Conservation (phyloP, 192 early-diverging fungal species). For the Spizellomyces sp. region DNA sequence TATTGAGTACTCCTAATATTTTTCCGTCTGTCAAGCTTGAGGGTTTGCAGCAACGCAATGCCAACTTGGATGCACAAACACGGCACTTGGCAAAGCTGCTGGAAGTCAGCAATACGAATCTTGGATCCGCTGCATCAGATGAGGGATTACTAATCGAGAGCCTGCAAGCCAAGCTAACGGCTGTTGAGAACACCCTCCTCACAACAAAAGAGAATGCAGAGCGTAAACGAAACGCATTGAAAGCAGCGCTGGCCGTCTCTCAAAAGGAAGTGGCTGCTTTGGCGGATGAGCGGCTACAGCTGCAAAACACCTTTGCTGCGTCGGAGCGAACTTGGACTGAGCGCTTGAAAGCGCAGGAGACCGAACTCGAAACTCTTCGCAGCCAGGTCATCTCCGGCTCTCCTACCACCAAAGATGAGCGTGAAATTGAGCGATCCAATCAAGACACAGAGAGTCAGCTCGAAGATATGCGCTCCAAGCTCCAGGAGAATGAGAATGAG, state of each 20-base stretch:
- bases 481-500: background rate
- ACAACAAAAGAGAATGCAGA: conserved; percentile 23
- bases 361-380: background rate
- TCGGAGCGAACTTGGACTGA: background rate
- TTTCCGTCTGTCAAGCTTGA: background rate
- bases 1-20: too few species aligned
- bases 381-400: background rate
- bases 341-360: background rate
- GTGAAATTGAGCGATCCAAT: too few species aligned
- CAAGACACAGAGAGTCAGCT: background rate
- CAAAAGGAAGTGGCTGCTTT: conserved; percentile 9
- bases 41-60: conserved; percentile 14
- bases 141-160: conserved; percentile 15
- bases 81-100: conserved; percentile 18
- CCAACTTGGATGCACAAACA: conserved; percentile 1
- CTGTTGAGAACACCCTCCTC: conserved; percentile 29
- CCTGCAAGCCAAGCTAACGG: conserved; percentile 12
- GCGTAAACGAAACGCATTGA: conserved; percentile 22
- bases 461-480: background rate
- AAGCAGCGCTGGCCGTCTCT: background rate
- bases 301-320: background rate
- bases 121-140: background rate
- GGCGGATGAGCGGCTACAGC: background rate
- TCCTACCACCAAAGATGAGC: background rate
- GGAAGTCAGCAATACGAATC: background rate